Base-by-base conservation (phyloP, 129 eudicot species). In the Lactuca sativa region DNA sequence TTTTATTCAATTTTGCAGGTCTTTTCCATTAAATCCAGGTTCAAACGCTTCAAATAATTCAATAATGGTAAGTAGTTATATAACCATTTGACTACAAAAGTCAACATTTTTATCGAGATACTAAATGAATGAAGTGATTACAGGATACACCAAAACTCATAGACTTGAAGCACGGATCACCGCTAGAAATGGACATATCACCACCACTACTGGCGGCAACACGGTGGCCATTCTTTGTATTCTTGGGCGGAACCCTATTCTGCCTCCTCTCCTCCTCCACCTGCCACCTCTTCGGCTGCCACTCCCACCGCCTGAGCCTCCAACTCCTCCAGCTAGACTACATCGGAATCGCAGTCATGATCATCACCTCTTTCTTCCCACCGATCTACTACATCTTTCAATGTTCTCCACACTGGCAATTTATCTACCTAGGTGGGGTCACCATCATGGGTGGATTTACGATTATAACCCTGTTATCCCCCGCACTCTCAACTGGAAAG, bases 281-380 rank as follows among this genome's bases (percentile, higher is more conserved):
- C 21, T 93, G 99, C 87, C 99, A 93, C 79, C 97, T 90, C 81
- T 93, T 93, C 61, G 87, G 80, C 30, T 93, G 99, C 83, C 99
- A 93, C 73, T 93, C 99, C 48, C 81, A 83, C 66, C 81, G 71
- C 76, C 25, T 85, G 25, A 90, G 78, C 84, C 56, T 76, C 37
- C 78, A 61, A 41, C 78, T 93, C 11, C 82, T 93, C 37, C 86
- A 77, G 57, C 74, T 93, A 10, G 99, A 93, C 76, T 93, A 90
- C 12, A 73, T 73, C 0, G 99, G 99, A 57, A 93, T 90, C 17
- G 43, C 88, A 4, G 81, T 83, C 74, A 93, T 93, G 99, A 93
- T 93, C 70, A 90, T 93, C 84, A 85, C 99, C 72, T 93, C 99
- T 0, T 93, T 93, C 53, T 93, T 93, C 87, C 98, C 99, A 2